Evolutionary conservation across 768 basidiomycete genomes (phyloP), one percentile per base, ranked within the genome.

Genomic region (Asterophora parasitica): DNA sequence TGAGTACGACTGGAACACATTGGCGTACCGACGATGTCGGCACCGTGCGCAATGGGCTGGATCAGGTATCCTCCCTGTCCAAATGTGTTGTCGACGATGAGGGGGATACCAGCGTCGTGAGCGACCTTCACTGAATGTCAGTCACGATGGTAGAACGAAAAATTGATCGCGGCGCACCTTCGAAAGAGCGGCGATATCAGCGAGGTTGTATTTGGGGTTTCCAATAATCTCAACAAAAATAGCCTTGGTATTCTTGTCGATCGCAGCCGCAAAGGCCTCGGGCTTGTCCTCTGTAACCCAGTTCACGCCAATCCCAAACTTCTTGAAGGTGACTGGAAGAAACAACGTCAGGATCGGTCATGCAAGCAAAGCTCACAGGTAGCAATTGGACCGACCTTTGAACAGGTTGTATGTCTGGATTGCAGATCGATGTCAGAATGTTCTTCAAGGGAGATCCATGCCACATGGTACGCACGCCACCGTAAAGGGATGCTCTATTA

Each of bases 41-140:
- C 88, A 19, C 90, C 89, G 54, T 78, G 74, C 27, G 81, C 72
- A 49, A 91, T 81, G 2, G 88, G 89, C 0, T 74, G 72, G 50
- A 84, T 70, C 45, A 90, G 73, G 58, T 88, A 91, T 26, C 75
- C 70, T 53, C 83, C 85, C 66, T 83, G 81, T 38, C 83, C 87
- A 51, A 87, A 85, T 9, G 85, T 89, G 60, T 88, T 89, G 58
- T 89, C 87, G 0, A 91, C 88, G 40, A 92, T 81, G 37, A 92
- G 69, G 1, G 90, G 90, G 15, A 91, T 83, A 0, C 76, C 74
- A 53, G 82, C 70, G 23, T 76, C 74, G 57, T 88, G 88, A 1
- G 90, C 89, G 31, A 88, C 65, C 82, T 85, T 44, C 12, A 16
- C n/a, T 23, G 28, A 27, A 38, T 19, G 30, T 43, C 23, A 41